These are phyloP conservation scores for Zygosaccharomyces bisporus DNA, from an alignment of 805 yeast species.

Conservation along the genomic window DNA sequence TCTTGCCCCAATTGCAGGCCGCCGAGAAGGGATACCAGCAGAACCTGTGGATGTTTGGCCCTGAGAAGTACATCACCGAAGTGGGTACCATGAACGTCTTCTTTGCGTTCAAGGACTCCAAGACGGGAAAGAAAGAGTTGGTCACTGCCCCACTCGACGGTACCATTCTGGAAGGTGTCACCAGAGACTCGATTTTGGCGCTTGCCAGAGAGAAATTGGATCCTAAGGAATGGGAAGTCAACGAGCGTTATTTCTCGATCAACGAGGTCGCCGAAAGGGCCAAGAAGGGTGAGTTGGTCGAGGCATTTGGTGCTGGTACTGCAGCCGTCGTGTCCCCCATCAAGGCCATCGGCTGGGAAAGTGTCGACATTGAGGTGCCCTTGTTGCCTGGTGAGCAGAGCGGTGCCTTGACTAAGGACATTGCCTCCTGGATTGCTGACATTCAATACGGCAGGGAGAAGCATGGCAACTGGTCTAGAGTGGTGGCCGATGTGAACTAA, in stretches of 20 bases:
- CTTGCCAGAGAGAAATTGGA: slow-evolving; percentile 75
- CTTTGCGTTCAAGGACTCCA: slow-evolving; percentile 72
- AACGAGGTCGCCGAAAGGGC: slow-evolving; percentile 76
- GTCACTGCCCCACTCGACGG: slow-evolving; percentile 97
- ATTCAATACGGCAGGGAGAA: slow-evolving; percentile 86
- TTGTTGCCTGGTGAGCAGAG: slow-evolving; percentile 71
- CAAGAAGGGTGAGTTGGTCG: slow-evolving; percentile 75
- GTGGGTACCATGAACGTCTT: slow-evolving; percentile 98
- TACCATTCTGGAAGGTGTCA: slow-evolving; percentile 93
- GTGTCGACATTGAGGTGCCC: slow-evolving; percentile 71
- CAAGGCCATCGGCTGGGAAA: slow-evolving; percentile 78
- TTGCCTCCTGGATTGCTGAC: slow-evolving; percentile 81
- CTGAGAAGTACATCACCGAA: slow-evolving; percentile 82
- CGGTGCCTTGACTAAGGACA: slow-evolving; percentile 71
- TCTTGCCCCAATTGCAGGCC: slow-evolving; percentile 85
- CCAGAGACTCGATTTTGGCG: slow-evolving; percentile 81
- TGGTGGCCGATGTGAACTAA: slow-evolving; percentile 34
- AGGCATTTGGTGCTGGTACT: slow-evolving; percentile 96
- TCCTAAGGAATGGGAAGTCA: slow-evolving; percentile 72
- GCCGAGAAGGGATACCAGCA: slow-evolving; percentile 91
- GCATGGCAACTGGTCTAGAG: slow-evolving; percentile 50
- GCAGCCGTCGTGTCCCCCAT: slow-evolving; percentile 97
- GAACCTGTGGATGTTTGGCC: slow-evolving; percentile 94
- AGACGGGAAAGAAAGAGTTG: slow-evolving; percentile 81
- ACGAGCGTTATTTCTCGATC: slow-evolving; percentile 81